phyloP scores from a whole-genome alignment of 345 rosid genomes.

The Pugionium dolabratum region DNA sequence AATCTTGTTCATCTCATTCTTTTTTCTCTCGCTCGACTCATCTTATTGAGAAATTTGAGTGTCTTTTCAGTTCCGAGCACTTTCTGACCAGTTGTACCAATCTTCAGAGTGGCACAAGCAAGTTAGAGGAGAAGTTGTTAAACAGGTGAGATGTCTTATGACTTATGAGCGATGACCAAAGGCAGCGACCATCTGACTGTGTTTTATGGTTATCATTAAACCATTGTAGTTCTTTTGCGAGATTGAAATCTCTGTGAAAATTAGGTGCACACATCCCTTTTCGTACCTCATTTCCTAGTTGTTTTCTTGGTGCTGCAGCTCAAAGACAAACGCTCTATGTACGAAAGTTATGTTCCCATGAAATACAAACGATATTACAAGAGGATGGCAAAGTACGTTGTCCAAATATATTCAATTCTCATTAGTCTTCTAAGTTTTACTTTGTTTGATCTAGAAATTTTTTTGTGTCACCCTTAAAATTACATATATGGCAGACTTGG shows the following conservation, averaged over 20 bases:
- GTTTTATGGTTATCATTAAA: neutral
- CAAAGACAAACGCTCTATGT: constrained; percentile 61
- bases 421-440: constrained; percentile 1
- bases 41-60: constrained; percentile 14
- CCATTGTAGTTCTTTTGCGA: constrained; percentile 10
- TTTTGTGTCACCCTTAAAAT: constrained; percentile 11
- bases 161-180: constrained; percentile 16
- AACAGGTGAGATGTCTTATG: constrained; percentile 63
- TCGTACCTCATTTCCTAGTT: constrained; percentile 25
- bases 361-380: constrained; percentile 82
- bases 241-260: constrained; percentile 3
- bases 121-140: constrained; percentile 77
- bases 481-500: constrained; percentile 56
- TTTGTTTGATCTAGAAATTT: constrained; percentile 6
- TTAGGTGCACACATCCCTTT: constrained; percentile 22
- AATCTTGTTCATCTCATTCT: constrained; percentile 20
- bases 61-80: constrained; percentile 80
- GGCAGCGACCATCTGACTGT: neutral
- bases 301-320: constrained; percentile 54
- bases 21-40: constrained; percentile 1
- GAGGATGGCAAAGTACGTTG: constrained; percentile 83
- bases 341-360: constrained; percentile 93
- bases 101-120: constrained; percentile 93
- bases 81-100: constrained; percentile 83
- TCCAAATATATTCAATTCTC: constrained; percentile 24